Evolutionary conservation across 352 stramenopile species (phyloP).

Genomic region (Phytophthora europaea): DNA sequence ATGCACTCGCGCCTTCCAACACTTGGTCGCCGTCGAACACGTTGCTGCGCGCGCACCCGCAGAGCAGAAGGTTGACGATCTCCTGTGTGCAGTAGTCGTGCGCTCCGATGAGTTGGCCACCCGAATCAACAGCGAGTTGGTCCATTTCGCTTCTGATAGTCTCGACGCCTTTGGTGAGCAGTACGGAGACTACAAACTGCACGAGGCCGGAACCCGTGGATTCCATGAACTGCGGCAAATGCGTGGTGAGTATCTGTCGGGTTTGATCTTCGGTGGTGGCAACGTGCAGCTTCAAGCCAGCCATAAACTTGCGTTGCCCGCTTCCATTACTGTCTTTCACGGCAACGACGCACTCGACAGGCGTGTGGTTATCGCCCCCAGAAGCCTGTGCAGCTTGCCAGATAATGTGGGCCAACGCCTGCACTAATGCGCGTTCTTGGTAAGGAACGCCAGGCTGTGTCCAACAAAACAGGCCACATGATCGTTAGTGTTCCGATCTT

Average conservation of each 20-base stretch:
- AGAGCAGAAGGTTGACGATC: constrained; percentile 97
- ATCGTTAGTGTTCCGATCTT: constrained; percentile 20
- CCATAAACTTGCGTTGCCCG: constrained; percentile 55
- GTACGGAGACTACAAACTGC: constrained; percentile 73
- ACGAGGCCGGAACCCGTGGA: constrained; percentile 75
- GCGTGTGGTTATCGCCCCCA: not conserved
- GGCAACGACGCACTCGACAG: constrained; percentile 45
- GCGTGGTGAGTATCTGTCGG: constrained; percentile 39
- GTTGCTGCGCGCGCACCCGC: constrained; percentile 93
- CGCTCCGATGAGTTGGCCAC: constrained; percentile 78
- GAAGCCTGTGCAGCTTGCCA: constrained; percentile 63
- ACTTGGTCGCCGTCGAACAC: constrained; percentile 94
- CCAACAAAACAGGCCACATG: not conserved
- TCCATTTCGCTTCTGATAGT: constrained; percentile 91
- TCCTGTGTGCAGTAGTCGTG: constrained; percentile 95
- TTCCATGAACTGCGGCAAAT: constrained; percentile 60
- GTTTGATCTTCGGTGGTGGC: constrained; percentile 47
- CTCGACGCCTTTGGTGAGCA: constrained; percentile 71
- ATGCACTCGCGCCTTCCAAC: constrained; percentile 64
- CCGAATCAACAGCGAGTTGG: constrained; percentile 54
- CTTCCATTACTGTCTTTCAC: constrained; percentile 34
- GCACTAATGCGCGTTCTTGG: constrained; percentile 54
- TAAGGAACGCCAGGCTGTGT: constrained; percentile 49
- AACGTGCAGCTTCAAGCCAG: constrained; percentile 45
- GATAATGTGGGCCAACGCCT: constrained; percentile 71